Evolutionary conservation across 805 yeast species (phyloP).

Genomic region (Cyberlindnera misumaiensis): DNA sequence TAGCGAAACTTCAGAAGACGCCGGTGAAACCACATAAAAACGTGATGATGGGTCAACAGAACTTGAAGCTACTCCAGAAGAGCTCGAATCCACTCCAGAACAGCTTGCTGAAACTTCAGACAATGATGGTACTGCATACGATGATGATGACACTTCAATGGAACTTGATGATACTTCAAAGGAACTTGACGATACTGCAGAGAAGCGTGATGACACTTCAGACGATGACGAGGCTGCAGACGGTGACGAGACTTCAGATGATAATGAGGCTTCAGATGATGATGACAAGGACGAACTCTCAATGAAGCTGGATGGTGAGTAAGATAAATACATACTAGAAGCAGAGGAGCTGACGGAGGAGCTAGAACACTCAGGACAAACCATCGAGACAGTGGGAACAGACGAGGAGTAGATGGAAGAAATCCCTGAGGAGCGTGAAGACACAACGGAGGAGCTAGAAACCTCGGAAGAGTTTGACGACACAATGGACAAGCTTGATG

Average conservation of each 20-base stretch:
- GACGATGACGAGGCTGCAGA: conserved; percentile 2
- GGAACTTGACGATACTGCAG: no score
- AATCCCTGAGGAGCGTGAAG: neutral
- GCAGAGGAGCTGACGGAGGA: neutral
- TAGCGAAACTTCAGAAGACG: neutral
- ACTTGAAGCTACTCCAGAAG: neutral
- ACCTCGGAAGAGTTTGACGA: neutral
- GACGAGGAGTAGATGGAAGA: neutral
- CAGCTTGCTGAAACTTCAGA: neutral
- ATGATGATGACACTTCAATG: neutral
- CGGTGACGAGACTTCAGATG: neutral
- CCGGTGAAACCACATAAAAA: neutral
- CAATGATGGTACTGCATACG: neutral
- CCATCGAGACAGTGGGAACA: no score
- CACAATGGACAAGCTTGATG: no score
- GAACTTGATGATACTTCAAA: neutral
- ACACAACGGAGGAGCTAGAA: neutral
- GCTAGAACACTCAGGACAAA: no score
- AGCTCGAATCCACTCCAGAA: neutral
- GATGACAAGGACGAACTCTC: neutral
- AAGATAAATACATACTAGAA: conserved; percentile 1
- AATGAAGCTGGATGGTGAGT: neutral
- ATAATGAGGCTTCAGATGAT: neutral
- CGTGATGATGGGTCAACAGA: neutral
- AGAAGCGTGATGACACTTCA: neutral